These are phyloP conservation scores for Leishmania martiniquensis DNA, from an alignment of 208 protist genomes.

Conservation along the genomic window DNA sequence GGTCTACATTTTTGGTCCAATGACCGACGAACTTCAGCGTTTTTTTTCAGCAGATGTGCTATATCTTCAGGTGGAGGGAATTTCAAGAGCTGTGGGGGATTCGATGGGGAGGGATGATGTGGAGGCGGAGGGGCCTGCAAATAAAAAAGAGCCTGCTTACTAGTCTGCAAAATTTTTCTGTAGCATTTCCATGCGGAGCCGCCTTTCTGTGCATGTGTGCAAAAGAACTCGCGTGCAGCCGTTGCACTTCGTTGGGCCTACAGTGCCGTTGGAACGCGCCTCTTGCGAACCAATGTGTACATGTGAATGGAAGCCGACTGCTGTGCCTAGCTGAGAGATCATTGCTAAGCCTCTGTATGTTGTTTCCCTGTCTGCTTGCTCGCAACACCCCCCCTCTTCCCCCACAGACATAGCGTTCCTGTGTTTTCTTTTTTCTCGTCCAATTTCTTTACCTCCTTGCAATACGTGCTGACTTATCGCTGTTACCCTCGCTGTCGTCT, in stretches of 20 bases:
- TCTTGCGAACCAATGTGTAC: neutral
- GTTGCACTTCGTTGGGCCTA: neutral
- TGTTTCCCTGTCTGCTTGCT: neutral
- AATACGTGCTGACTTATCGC: neutral
- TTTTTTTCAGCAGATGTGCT: conserved; percentile 50
- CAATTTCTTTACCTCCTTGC: no score
- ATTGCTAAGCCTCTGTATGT: neutral
- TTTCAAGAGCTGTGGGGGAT: conserved; percentile 18
- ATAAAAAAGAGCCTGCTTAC: neutral
- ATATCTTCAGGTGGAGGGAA: conserved; percentile 53
- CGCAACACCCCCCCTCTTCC: neutral
- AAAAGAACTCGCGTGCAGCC: neutral
- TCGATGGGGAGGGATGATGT: neutral
- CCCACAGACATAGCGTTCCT: neutral
- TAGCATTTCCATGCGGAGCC: neutral
- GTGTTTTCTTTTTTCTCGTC: neutral
- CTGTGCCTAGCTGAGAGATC: no score
- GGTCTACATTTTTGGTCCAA: conserved; percentile 45
- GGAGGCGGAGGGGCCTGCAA: neutral
- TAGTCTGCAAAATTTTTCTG: neutral
- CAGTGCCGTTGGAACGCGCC: neutral
- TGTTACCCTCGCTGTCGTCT: neutral
- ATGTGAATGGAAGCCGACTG: no score
- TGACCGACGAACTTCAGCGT: conserved; percentile 38
- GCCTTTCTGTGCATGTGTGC: neutral